Evolutionary conservation across 352 stramenopile species (phyloP).

Genomic region (Pythium brassicae): DNA sequence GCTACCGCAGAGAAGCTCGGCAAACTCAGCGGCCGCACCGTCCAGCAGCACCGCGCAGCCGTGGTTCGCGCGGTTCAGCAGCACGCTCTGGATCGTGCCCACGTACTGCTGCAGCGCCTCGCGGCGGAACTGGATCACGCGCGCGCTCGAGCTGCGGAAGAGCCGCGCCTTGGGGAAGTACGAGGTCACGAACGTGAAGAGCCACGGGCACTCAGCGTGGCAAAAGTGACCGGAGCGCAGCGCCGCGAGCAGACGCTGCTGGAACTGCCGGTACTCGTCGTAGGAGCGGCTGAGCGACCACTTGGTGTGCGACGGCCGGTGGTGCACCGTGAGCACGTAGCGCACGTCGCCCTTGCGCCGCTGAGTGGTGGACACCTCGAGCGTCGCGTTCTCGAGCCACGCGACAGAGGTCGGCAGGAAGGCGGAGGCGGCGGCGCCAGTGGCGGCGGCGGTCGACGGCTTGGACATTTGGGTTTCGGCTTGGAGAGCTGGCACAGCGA

Average conservation of each 20-base stretch:
- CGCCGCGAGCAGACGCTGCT: constrained; percentile 24
- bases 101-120: constrained; percentile 38
- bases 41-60: constrained; percentile 23
- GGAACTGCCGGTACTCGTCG: constrained; percentile 21
- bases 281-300: constrained; percentile 7
- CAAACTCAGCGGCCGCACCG: constrained; percentile 22
- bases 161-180: constrained; percentile 40
- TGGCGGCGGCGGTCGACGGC: no score
- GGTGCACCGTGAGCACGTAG: constrained; percentile 10
- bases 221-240: constrained; percentile 42
- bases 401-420: no score
- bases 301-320: constrained; percentile 2
- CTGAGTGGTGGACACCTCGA: constrained; percentile 5
- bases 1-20: constrained; percentile 19
- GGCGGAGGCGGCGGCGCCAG: no score
- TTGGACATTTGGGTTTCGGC: no score
- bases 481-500: no score
- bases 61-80: constrained; percentile 35
- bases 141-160: constrained; percentile 20
- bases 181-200: constrained; percentile 47
- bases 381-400: constrained; percentile 5
- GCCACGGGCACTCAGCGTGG: constrained; percentile 40
- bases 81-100: constrained; percentile 20
- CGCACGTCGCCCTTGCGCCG: constrained; percentile 7
- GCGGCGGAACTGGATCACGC: constrained; percentile 25